Percentiles rank a stretch among this genome's conserved stretches.
Conservation (phyloP, 768 basidiomycete genomes). For the Boletus sensibilis region DNA sequence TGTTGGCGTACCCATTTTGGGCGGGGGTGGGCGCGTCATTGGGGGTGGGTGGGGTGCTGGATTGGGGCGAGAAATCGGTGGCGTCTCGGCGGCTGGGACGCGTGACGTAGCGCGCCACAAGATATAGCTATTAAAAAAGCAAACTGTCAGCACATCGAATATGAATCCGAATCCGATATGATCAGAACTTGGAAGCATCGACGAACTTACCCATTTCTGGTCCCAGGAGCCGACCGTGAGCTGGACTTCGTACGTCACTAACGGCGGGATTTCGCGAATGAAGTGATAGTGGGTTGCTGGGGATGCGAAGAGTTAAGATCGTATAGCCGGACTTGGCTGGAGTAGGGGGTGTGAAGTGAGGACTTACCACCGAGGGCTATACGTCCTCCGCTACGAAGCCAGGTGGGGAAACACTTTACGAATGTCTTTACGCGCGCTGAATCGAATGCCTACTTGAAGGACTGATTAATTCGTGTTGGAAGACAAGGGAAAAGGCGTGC, state of each 20-base stretch:
- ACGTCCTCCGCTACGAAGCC: constrained; percentile 60
- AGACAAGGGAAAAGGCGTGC: constrained; percentile 29
- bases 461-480: neutral
- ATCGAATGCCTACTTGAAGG: constrained; percentile 41
- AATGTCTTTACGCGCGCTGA: constrained; percentile 48
- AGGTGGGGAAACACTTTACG: constrained; percentile 51
- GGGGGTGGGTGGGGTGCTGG: constrained; percentile 28
- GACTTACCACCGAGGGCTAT: constrained; percentile 49
- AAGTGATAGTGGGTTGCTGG: constrained; percentile 68
- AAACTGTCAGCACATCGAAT: neutral
- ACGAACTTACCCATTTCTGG: constrained; percentile 68
- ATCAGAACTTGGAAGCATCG: neutral
- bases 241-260: constrained; percentile 60
- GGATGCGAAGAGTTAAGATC: neutral
- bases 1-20: constrained; percentile 8
- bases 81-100: constrained; percentile 34
- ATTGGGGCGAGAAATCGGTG: constrained; percentile 19
- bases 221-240: constrained; percentile 64
- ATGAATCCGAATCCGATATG: neutral
- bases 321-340: neutral
- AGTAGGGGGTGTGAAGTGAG: no score
- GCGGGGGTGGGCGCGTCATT: neutral
- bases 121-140: constrained; percentile 47
- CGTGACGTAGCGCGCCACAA: constrained; percentile 63
- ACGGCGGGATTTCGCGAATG: constrained; percentile 66